Evolutionary conservation across 768 basidiomycete species (phyloP).

Genomic region (Pisolithus tinctorius): DNA sequence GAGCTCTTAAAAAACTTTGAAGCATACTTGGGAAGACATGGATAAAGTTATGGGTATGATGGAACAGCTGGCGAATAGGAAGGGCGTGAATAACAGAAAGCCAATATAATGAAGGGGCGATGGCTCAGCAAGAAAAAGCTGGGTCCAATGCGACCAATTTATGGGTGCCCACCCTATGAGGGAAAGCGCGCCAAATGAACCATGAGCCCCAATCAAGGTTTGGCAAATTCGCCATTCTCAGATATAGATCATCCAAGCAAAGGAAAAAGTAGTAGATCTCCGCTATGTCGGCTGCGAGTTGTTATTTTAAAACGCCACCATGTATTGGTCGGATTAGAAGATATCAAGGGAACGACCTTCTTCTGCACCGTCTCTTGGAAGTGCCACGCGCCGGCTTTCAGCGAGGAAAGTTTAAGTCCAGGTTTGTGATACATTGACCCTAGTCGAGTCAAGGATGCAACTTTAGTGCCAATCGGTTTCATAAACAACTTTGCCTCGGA

Average conservation of each 20-base stretch:
- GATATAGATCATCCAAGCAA: neutral
- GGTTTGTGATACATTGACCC: neutral
- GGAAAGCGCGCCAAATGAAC: neutral
- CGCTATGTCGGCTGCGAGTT: conserved; percentile 12
- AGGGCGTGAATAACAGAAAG: neutral
- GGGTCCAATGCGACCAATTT: neutral
- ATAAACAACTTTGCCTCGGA: neutral
- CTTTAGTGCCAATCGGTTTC: neutral
- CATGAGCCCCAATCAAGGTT: neutral
- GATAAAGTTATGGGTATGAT: neutral
- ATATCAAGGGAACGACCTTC: neutral
- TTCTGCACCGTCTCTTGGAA: neutral
- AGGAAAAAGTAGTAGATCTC: neutral
- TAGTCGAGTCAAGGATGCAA: neutral
- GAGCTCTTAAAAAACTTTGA: neutral
- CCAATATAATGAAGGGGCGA: neutral
- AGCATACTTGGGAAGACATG: neutral
- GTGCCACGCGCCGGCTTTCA: neutral
- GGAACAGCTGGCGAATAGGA: neutral
- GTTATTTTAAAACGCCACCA: conserved; percentile 24
- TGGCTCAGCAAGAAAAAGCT: neutral
- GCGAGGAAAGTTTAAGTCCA: neutral
- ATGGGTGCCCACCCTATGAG: neutral
- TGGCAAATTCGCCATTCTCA: neutral
- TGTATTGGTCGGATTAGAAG: conserved; percentile 5